Percentiles rank a stretch among this genome's conserved stretches.
These are phyloP conservation scores for Amorphotheca resinae DNA, from an alignment of 495 filamentous ascomycete genomes.

Conservation along the genomic window DNA sequence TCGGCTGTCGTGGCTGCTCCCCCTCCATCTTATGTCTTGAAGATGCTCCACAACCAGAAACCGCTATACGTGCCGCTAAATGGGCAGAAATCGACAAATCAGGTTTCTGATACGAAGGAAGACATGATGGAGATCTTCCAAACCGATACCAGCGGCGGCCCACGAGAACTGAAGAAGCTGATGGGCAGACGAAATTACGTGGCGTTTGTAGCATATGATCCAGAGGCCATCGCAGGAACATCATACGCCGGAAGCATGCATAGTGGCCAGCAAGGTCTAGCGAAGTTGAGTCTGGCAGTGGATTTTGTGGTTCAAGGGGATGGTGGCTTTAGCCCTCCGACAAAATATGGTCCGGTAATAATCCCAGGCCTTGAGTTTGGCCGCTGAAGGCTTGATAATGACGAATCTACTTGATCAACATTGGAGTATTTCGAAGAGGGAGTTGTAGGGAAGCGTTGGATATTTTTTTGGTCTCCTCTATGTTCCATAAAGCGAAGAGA, in stretches of 20 bases:
- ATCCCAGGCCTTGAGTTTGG: constrained; percentile 88
- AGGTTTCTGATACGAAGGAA: constrained; percentile 72
- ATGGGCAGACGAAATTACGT: constrained; percentile 92
- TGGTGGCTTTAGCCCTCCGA: constrained; percentile 59
- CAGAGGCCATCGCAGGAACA: constrained; percentile 50
- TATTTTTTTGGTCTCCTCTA: background rate
- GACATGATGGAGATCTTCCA: constrained; percentile 99
- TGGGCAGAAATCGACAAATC: constrained; percentile 62
- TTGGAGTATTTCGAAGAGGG: constrained; percentile 12
- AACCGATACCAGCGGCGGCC: constrained; percentile 66
- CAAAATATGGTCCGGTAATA: constrained; percentile 95
- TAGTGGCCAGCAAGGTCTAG: constrained; percentile 35
- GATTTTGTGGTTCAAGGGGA: constrained; percentile 98
- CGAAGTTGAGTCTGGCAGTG: constrained; percentile 77
- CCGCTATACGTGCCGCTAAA: constrained; percentile 83
- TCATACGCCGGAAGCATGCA: constrained; percentile 33
- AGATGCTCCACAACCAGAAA: constrained; percentile 85
- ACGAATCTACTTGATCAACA: constrained; percentile 1
- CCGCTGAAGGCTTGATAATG: constrained; percentile 16
- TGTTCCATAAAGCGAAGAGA: constrained; percentile 2
- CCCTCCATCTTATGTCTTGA: constrained; percentile 70
- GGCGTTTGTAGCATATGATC: constrained; percentile 88
- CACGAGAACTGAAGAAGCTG: constrained; percentile 72
- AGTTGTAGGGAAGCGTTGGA: constrained; percentile 15
- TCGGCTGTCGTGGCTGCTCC: constrained; percentile 86